Base-by-base conservation (phyloP, 768 basidiomycete species). In the Rhodotorula diobovata region DNA sequence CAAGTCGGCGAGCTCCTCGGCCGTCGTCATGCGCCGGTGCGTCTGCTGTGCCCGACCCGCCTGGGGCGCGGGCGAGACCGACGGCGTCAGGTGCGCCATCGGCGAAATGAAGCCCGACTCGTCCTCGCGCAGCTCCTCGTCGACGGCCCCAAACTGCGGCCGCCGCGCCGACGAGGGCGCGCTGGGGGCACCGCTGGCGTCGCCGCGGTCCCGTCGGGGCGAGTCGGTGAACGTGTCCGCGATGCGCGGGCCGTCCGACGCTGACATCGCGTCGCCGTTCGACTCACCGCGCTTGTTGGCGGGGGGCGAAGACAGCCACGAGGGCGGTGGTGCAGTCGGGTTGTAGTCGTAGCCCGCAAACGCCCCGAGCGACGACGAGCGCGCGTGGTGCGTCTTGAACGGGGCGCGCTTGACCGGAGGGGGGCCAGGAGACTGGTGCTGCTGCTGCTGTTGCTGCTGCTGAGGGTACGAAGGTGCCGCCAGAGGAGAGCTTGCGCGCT, bases 1-100 rank as follows among this genome's bases (percentile, higher is more conserved):
- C 61, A 99, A 85, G 78, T 96, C 93, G 55, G 95, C 93, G 1
- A 88, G 88, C 21, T 89, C 89, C 2, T 89, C 63, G 10, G 53
- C 63, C 2, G 74, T 75, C 18, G 71, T 72, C 71, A 68, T 76
- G 4, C 71, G 63, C 3, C 63, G 61, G 63, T 72, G 71, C 35
- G 65, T 59, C 55, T 56, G 61, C 43, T 57, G 37, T 59, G 64
- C 32, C 4, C 56, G 61, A 25, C 46, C 41, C 53, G 76, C 46
- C 59, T 66, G 45, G 76, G 76, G 20, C 60, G 79, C 25, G 76
- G 80, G 28, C 43, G 81, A 79, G 53, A 84, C 79, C 8, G 84
- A 81, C 45, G 85, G 83, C 18, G 84, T 79, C 46, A 84, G 80
- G 25, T 63, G 63, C 37, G 81, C 89, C 91, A 93, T 93, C 34